Base-by-base conservation (phyloP, 1,284 basidiomycete genomes). In the Microbotryum violaceum region DNA sequence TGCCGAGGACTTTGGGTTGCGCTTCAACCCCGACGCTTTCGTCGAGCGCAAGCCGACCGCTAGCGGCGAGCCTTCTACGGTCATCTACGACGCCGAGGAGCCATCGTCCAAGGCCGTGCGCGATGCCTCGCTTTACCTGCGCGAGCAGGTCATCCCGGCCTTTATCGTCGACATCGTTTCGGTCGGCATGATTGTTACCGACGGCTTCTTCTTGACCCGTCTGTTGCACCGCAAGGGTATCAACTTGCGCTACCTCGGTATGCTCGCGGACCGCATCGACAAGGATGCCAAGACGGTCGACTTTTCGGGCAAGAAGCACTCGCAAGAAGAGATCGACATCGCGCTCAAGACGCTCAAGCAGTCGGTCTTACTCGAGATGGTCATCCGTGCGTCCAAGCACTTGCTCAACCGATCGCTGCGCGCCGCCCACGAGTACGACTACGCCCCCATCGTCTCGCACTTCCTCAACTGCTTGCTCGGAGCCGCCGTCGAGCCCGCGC, bases 391-490 rank as follows among this genome's bases (percentile, higher is more conserved):
- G 20, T 72, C 75, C 70, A 82, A 82, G 75, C 80, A 80, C 70
- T 71, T 80, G 56, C 75, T 83, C 25, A 78, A 79, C 56, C 59
- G 70, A 9, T 73, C 79, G 51, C 67, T 80, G 42, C 68, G 71
- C 52, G 73, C 70, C 37, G 73, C 76, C 37, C 70, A 72, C 18
- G 70, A 75, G 21, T 75, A 77, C 66, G 77, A 79, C 62, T 71
- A 75, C 53, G 72, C 77, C 4, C 70, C 63, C 57, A 74, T 77
- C 57, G 71, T 80, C 58, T 78, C 81, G 18, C 82, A 83, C 75
- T 81, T 82, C 77, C 76, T 81, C 73, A 82, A 82, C 76, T 82
- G 81, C 67, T 75, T 83, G 6, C 70, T 82, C n/a, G 81, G 81
- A 54, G 68, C 75, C 10, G 70, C 70, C 8, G 56, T 76, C 64